Conservation (phyloP, 1,139 yeast species). For the Kodamaea arcana region DNA sequence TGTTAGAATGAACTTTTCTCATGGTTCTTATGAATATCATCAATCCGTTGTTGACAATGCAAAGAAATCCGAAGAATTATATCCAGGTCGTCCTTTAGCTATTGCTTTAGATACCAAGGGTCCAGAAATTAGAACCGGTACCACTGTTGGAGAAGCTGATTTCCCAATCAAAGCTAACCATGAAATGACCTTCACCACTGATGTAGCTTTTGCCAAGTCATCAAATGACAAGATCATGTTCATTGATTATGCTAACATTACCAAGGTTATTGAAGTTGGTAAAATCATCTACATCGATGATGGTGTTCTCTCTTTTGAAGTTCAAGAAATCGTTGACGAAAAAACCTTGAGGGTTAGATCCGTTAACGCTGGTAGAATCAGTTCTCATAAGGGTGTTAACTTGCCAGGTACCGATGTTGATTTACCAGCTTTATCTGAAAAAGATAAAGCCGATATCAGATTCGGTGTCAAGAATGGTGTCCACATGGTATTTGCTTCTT, state of each 20-base stretch:
- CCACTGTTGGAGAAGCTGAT: slow-evolving; percentile 75
- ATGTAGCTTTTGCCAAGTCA: slow-evolving; percentile 66
- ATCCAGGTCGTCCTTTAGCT: slow-evolving; percentile 94
- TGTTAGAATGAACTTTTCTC: slow-evolving; percentile 98
- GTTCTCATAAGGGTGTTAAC: slow-evolving; percentile 98
- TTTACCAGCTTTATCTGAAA: slow-evolving; percentile 95
- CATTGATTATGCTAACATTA: slow-evolving; percentile 92
- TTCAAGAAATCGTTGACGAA: slow-evolving; percentile 73
- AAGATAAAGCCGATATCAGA: slow-evolving; percentile 84
- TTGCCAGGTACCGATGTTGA: slow-evolving; percentile 99
- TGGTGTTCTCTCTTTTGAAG: slow-evolving; percentile 96
- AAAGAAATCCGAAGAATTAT: slow-evolving; percentile 84
- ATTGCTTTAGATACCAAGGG: slow-evolving; percentile 99
- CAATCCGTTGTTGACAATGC: slow-evolving; percentile 95
- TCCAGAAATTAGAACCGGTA: slow-evolving; percentile 98
- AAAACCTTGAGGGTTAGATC: slow-evolving; percentile 81
- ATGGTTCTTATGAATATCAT: slow-evolving; percentile 96
- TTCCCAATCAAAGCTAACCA: slow-evolving; percentile 81
- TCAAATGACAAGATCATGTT: slow-evolving; percentile 81
- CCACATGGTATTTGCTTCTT: slow-evolving; percentile 97
- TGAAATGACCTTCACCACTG: slow-evolving; percentile 91
- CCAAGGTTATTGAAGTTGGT: slow-evolving; percentile 86
- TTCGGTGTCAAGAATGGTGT: slow-evolving; percentile 97
- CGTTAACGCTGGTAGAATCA: slow-evolving; percentile 90
- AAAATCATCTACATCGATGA: slow-evolving; percentile 92